Evolutionary conservation across 2,329 filamentous ascomycete species (phyloP), one percentile per base, ranked within the genome.

Genomic region (Gaeumannomyces sp.): DNA sequence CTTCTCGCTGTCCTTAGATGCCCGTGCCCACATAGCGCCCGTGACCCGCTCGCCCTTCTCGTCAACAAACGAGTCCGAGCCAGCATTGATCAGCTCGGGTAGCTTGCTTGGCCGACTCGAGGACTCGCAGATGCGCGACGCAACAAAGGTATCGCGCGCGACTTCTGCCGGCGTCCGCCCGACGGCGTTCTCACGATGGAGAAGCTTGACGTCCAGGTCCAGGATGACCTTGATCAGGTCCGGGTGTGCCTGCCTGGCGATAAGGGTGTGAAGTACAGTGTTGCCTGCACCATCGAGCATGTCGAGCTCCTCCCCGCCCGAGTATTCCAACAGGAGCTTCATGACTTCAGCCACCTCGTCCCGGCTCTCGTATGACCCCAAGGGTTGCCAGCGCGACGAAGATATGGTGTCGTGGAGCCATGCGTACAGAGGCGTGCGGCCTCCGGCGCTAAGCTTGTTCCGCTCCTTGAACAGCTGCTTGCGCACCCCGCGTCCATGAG

Each of bases 141-240:
- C 74, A 2, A 84, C 76, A 66, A 82, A 81, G 1, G 75, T 73
- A 63, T 90, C 87, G 62, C 84, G 78, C 0, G 88, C 85, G 61
- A 91, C 76, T 70, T 95, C 91, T 33, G 83, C 80, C 0, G 91
- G 89, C 0, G 91, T 95, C 22, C 85, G 82, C 1, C 92, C 92
- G 0, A 90, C 90, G 0, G 90, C 85, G 69, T 93, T 93, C 73
- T 95, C 92, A 28, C 87, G 84, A 69, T 85, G 82, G 0, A 92
- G 76, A 1, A 93, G 78, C 31, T 80, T 79, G 0, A 88, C 84
- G 25, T 84, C 80, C 68, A 78, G 78, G 13, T 83, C 76, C 14
- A 93, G 75, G 3, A 90, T 70, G 3, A 78, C 70, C 19, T 78
- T 74, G 56, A 77, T 70, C 1, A 82, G 69, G 50, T 71, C 72